These are phyloP conservation scores for Cinnamomum micranthum DNA, from an alignment of 164 flowering plant species.

Conservation along the genomic window DNA sequence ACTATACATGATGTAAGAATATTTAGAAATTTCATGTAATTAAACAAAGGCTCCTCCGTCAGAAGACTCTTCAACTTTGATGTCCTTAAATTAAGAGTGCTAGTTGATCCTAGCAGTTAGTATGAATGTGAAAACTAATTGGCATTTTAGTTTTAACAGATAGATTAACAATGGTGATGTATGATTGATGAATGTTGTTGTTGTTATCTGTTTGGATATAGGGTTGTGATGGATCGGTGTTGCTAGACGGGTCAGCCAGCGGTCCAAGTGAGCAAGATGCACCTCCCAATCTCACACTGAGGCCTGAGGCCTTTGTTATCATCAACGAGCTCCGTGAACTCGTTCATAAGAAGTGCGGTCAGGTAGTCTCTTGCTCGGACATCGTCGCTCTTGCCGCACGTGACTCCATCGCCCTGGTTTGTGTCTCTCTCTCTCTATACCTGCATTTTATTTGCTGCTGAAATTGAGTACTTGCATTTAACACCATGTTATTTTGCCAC, in stretches of 20 bases:
- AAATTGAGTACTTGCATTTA: neutral
- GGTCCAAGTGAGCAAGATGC: constrained; percentile 29
- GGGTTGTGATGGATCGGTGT: constrained; percentile 64
- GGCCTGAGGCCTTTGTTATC: constrained; percentile 18
- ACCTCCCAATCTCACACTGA: constrained; percentile 25
- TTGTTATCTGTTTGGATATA: neutral
- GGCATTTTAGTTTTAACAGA: too few relatives aligned
- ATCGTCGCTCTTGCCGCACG: constrained; percentile 12
- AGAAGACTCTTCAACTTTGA: too few relatives aligned
- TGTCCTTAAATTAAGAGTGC: too few relatives aligned
- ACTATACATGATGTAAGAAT: too few relatives aligned
- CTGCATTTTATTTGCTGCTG: too few relatives aligned
- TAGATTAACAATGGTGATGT: too few relatives aligned
- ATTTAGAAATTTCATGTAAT: too few relatives aligned
- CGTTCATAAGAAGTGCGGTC: constrained; percentile 32
- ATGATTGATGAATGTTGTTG: too few relatives aligned
- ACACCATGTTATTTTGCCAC: neutral
- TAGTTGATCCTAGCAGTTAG: too few relatives aligned
- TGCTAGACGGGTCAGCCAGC: constrained; percentile 55
- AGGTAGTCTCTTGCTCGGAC: constrained; percentile 26
- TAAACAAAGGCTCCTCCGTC: too few relatives aligned
- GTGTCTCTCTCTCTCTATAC: neutral
- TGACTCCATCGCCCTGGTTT: constrained; percentile 8
- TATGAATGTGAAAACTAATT: too few relatives aligned
- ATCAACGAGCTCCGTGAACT: constrained; percentile 25